Evolutionary conservation across 2,329 filamentous ascomycete genomes (phyloP).

Genomic region (Endothia cerciana): DNA sequence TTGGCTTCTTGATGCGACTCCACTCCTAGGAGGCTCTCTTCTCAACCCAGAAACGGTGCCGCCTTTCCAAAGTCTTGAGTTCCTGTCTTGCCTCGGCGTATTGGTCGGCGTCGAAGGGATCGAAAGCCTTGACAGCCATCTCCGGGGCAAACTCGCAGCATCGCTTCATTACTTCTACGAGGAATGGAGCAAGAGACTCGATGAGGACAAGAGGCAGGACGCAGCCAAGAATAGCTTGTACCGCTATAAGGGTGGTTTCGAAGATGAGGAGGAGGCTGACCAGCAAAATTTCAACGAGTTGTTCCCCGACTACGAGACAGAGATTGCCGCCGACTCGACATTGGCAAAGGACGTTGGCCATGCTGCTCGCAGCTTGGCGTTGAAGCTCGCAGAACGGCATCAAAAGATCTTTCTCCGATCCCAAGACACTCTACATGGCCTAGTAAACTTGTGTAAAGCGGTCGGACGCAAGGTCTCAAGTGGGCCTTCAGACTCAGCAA

Average conservation of each 20-base stretch:
- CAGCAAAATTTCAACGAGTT: constrained; percentile 76
- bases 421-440: constrained; percentile 44
- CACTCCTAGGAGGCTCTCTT: constrained; percentile 58
- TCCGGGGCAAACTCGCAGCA: constrained; percentile 62
- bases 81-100: constrained; percentile 52
- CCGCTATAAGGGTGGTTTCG: constrained; percentile 76
- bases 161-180: constrained; percentile 75
- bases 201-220: constrained; percentile 75
- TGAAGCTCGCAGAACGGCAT: constrained; percentile 66
- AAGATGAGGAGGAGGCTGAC: constrained; percentile 76
- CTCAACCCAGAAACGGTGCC: constrained; percentile 35
- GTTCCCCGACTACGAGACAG: constrained; percentile 77
- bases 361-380: constrained; percentile 58
- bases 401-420: constrained; percentile 53
- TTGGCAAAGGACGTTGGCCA: constrained; percentile 40
- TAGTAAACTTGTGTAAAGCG: constrained; percentile 49
- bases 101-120: constrained; percentile 53
- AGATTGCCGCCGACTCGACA: constrained; percentile 41
- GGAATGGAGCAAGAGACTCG: constrained; percentile 79
- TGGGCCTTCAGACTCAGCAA: constrained; percentile 32
- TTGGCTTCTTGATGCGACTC: constrained; percentile 51
- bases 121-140: constrained; percentile 43
- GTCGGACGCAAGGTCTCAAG: constrained; percentile 46
- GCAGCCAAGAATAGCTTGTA: constrained; percentile 78
- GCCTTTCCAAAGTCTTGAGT: constrained; percentile 48